Evolutionary conservation across 202 grass and related monocot genomes (phyloP), one percentile per base, ranked within the genome.

Genomic region (Setaria viridis): DNA sequence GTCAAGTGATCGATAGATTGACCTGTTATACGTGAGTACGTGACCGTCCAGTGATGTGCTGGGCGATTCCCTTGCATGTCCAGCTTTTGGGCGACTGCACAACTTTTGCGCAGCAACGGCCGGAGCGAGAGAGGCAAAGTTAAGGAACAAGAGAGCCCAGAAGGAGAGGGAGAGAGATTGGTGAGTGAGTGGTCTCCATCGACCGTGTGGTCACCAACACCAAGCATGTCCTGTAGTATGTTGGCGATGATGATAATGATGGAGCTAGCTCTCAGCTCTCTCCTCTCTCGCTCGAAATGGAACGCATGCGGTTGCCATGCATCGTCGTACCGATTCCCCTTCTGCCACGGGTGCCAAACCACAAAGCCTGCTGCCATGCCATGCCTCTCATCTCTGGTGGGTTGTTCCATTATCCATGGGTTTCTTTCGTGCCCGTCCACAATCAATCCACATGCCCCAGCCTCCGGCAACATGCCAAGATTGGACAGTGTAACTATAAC

Each of bases 11-110:
- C 5, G 39, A 41, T 25, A 11, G 63, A 43, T 43, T 58, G 65
- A 43, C 49, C 42, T 39, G n/a, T 42, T 51, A 7, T 32, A 5
- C 8, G 25, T 25, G 25, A 25, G 25, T 25, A 25, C 25, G 25
- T 25, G 25, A 55, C 33, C 48, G 5, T 3, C 1, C 69, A 12
- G 25, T 42, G 70, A 37, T 16, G 1, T 50, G 62, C 53, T 21
- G 72, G 72, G 20, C 17, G 71, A 87, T 77, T 71, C 55, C 65
- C 62, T 42, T 3, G 72, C 67, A 34, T 82, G 79, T 45, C 86
- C 72, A 77, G 63, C 80, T 54, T 83, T 83, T 55, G 32, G 73
- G 65, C 21, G 86, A 83, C 86, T 78, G 65, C 86, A 55, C 65
- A 78, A 8, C 72, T 78, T 83, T 77, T 42, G n/a, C 49, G 73